Evolutionary conservation across 441 rosid genomes (phyloP).

Genomic region (Populus hybrid): DNA sequence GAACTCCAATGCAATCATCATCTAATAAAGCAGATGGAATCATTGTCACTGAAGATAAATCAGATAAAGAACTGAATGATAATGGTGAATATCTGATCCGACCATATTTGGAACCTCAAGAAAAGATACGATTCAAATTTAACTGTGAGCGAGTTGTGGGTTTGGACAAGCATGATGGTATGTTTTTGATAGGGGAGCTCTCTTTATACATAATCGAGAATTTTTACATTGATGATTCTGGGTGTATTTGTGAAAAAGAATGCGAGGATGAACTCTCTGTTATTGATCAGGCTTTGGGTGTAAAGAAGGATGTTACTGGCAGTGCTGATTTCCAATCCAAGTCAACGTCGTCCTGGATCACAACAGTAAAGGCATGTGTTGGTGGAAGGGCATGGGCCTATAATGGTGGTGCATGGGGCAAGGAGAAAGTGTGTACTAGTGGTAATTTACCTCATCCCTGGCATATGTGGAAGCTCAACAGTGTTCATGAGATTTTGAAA

Average conservation of each 20-base stretch:
- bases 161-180: conserved; percentile 99
- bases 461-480: conserved; percentile 99
- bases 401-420: conserved; percentile 99
- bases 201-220: conserved; percentile 94
- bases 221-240: conserved; percentile 81
- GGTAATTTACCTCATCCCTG: conserved; percentile 95
- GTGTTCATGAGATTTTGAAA: conserved; percentile 96
- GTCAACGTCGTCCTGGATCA: conserved; percentile 76
- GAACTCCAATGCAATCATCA: conserved; percentile 78
- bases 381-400: conserved; percentile 99
- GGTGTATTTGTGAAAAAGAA: conserved; percentile 97
- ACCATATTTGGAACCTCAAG: conserved; percentile 96
- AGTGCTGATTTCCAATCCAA: conserved; percentile 86
- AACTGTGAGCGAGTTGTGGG: conserved; percentile 98
- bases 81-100: conserved; percentile 98
- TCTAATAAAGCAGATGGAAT: conserved; percentile 65
- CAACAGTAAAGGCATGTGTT: conserved; percentile 54
- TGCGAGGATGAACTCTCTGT: conserved; percentile 97
- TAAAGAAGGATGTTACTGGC: conserved; percentile 76
- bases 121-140: conserved; percentile 86
- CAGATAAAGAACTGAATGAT: conserved; percentile 88
- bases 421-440: conserved; percentile 78
- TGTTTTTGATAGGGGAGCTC: conserved; percentile 94
- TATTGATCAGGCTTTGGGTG: conserved; percentile 99
- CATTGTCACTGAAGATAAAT: conserved; percentile 61